These are phyloP conservation scores for Tuber magnatum DNA, from an alignment of 495 filamentous ascomycete species.

Conservation along the genomic window DNA sequence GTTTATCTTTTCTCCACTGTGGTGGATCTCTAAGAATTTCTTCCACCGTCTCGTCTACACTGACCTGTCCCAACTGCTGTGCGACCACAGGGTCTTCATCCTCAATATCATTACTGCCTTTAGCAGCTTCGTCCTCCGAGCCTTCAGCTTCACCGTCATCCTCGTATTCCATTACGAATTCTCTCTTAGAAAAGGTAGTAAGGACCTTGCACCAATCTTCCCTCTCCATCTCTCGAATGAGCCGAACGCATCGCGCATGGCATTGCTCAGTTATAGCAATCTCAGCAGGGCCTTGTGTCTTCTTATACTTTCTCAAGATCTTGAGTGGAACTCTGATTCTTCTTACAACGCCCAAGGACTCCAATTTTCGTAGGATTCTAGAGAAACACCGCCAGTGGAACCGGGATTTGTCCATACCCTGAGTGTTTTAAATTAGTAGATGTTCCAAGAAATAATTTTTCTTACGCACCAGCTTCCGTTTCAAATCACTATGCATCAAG, in stretches of 20 bases:
- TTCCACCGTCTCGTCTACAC: conserved; percentile 37
- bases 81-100: conserved; percentile 42
- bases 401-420: conserved; percentile 47
- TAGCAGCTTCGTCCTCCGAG: conserved; percentile 35
- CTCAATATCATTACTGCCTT: conserved; percentile 41
- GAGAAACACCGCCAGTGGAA: conserved; percentile 63
- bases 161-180: conserved; percentile 41
- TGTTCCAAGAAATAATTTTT: conserved; percentile 2
- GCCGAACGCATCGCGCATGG: conserved; percentile 56
- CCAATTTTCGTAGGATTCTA: conserved; percentile 61
- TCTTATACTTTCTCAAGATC: conserved; percentile 43
- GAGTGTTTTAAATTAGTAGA: conserved; percentile 15
- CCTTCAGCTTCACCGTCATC: conserved; percentile 44
- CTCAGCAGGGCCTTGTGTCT: conserved; percentile 30
- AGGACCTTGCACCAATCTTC: conserved; percentile 57
- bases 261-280: conserved; percentile 32
- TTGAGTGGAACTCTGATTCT: conserved; percentile 58
- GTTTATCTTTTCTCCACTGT: conserved; percentile 52
- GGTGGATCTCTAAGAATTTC: conserved; percentile 45
- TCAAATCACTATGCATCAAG: conserved; percentile 56
- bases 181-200: conserved; percentile 41
- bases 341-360: conserved; percentile 59
- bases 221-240: conserved; percentile 62
- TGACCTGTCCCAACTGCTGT: conserved; percentile 24
- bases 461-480: conserved; percentile 50